Evolutionary conservation across 2,329 filamentous ascomycete genomes (phyloP).

Genomic region (Knoxdaviesia capensis): DNA sequence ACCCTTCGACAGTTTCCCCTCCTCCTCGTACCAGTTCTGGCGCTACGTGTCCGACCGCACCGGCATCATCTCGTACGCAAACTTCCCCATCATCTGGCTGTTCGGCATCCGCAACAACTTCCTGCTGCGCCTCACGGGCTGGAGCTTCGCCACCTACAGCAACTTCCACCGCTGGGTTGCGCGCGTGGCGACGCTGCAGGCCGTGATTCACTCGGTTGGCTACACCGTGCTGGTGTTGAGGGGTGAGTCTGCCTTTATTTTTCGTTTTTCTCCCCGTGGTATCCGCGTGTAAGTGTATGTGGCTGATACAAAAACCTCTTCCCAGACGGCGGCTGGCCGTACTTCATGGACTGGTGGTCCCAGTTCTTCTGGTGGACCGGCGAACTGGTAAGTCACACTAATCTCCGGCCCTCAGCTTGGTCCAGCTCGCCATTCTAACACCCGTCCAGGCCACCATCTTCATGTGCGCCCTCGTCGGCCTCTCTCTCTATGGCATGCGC

Average conservation of each 20-base stretch:
- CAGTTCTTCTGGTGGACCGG: constrained; percentile 29
- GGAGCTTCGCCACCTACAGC: constrained; percentile 47
- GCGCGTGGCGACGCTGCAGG: constrained; percentile 38
- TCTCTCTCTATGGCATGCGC: constrained; percentile 30
- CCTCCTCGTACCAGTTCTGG: constrained; percentile 14
- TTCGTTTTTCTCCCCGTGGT: neutral
- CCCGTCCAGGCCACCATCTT: constrained; percentile 16
- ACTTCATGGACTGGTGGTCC: constrained; percentile 16
- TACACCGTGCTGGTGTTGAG: constrained; percentile 28
- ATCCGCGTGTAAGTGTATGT: neutral
- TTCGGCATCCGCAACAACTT: constrained; percentile 49
- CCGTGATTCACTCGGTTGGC: constrained; percentile 38
- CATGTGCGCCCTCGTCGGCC: constrained; percentile 23
- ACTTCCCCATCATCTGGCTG: constrained; percentile 43
- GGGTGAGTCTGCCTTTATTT: constrained; percentile 8
- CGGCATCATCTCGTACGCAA: constrained; percentile 41
- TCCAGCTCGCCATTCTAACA: neutral
- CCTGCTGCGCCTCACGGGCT: constrained; percentile 45
- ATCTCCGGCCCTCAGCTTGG: neutral
- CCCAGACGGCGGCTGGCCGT: constrained; percentile 17
- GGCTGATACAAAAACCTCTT: neutral
- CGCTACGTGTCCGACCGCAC: constrained; percentile 43
- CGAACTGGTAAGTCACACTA: constrained; percentile 18
- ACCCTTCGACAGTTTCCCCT: constrained; percentile 13
- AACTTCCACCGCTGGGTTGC: constrained; percentile 49